Evolutionary conservation across 768 basidiomycete species (phyloP).

Genomic region (Pleurotus eryngii): DNA sequence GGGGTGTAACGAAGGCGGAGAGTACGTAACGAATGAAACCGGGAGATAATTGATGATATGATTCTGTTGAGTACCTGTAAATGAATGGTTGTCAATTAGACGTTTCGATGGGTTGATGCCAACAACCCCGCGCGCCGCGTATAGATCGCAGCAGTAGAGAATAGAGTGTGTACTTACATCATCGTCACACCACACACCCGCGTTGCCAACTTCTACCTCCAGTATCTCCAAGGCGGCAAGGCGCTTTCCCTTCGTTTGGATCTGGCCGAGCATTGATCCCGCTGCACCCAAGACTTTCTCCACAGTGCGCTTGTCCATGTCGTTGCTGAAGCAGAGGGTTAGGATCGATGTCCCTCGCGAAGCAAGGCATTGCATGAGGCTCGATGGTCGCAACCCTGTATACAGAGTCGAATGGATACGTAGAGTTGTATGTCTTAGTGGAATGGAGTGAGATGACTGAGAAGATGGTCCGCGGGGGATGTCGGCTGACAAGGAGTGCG

Average conservation of each 20-base stretch:
- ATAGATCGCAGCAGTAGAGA: background rate
- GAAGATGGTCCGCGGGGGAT: background rate
- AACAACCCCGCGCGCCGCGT: too few relatives aligned
- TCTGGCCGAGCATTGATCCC: conserved; percentile 30
- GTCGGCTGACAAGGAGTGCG: background rate
- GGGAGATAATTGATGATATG: conserved; percentile 2
- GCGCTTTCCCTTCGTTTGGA: conserved; percentile 14
- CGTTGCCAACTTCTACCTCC: conserved; percentile 26
- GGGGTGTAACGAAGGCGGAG: conserved; percentile 1
- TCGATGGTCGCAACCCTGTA: conserved; percentile 40
- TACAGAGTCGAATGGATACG: conserved; percentile 44
- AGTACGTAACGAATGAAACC: background rate
- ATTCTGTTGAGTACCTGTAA: conserved; percentile 4
- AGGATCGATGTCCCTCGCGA: conserved; percentile 31
- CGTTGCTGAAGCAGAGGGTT: conserved; percentile 31
- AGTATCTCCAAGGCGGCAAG: conserved; percentile 18
- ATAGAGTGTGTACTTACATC: conserved; percentile 25
- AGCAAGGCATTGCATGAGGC: conserved; percentile 28
- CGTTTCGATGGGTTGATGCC: too few relatives aligned
- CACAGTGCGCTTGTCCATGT: conserved; percentile 41
- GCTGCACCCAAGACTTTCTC: conserved; percentile 45
- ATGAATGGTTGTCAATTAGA: background rate
- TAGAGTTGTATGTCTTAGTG: conserved; percentile 30
- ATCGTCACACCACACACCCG: conserved; percentile 22
- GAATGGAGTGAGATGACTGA: conserved; percentile 14